Evolutionary conservation across 2,329 filamentous ascomycete genomes (phyloP), one percentile per base, ranked within the genome.

Genomic region (Aspergillus spinulosporus): DNA sequence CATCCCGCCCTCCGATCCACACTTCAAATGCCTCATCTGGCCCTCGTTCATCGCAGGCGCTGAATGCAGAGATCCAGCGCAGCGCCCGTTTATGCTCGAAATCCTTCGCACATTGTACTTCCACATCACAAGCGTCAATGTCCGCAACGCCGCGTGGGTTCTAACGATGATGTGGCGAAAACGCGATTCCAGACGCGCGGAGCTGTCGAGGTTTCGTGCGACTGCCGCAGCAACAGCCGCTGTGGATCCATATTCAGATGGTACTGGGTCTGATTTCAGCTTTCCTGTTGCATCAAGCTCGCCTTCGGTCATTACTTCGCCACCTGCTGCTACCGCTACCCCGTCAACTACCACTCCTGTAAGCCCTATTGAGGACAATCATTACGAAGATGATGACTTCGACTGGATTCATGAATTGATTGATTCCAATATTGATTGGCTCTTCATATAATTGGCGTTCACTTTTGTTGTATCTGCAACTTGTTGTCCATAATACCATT

Each of bases 1-100:
- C 28, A 70, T 77, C 36, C 70, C 68, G 2, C 49, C 62, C 45
- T 64, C 68, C 1, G 72, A 75, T 32, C 64, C 68, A 11, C 72
- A 76, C 44, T 75, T 76, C 66, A 77, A 76, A 64, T 74, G 74
- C 54, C 71, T 74, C 26, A 73, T 75, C 37, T 77, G 74, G 74
- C 74, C 74, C 1, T 72, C 74, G 1, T 77, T 77, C 58, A 76
- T 77, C 54, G 74, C 74, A 2, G 74, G 74, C 26, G 73, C 72
- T 2, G 74, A 77, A 56, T 74, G 71, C 44, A 64, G 64, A 4
- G 61, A 69, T 9, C 61, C 67, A 1, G 60, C 64, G 11, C 72
- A 74, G 28, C 66, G 72, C 2, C 61, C 64, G 1, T 64, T 71
- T 36, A 62, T 74, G 6, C 62, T 75, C 3, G 66, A 72, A 11